Percentiles rank a stretch among this genome's conserved stretches.
Evolutionary conservation across 257 asterid genomes (phyloP).

Genomic region (Dorcoceras hygrometricum): DNA sequence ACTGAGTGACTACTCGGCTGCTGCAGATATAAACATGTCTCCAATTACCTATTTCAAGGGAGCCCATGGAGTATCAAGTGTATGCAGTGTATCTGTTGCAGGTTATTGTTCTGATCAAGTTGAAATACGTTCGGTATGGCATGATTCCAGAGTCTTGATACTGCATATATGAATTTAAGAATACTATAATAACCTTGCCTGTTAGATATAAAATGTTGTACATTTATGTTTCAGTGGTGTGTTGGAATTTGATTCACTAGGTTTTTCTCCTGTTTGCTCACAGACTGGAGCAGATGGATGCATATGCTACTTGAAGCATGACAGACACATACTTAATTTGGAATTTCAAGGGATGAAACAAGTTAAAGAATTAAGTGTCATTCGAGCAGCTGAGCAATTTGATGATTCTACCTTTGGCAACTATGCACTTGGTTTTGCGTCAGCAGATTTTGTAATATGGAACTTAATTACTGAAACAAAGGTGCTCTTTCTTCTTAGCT

Average conservation of each 20-base stretch:
- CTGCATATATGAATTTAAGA: slow-evolving; percentile 17
- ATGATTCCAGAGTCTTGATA: slow-evolving; percentile 20
- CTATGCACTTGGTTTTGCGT: slow-evolving; percentile 89
- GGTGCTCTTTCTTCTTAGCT: slow-evolving; percentile 45
- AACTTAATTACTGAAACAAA: slow-evolving; percentile 65
- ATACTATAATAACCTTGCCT: slow-evolving; percentile 11
- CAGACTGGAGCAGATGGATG: slow-evolving; percentile 99
- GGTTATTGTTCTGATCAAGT: slow-evolving; percentile 54
- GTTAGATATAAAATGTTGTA: slow-evolving; percentile 14
- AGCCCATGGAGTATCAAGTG: slow-evolving; percentile 96
- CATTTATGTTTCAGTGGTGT: slow-evolving; percentile 21
- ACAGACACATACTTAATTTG: slow-evolving; percentile 46
- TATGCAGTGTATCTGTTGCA: slow-evolving; percentile 65
- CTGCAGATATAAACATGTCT: slow-evolving; percentile 46
- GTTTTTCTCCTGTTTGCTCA: slow-evolving; percentile 22
- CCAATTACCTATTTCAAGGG: slow-evolving; percentile 72
- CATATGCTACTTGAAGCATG: slow-evolving; percentile 79
- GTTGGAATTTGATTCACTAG: slow-evolving; percentile 18
- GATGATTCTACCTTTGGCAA: slow-evolving; percentile 40
- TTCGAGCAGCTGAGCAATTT: slow-evolving; percentile 45
- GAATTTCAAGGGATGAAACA: slow-evolving; percentile 87
- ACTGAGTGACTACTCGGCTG: slow-evolving; percentile 35
- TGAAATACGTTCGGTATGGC: slow-evolving; percentile 77
- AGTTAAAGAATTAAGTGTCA: slow-evolving; percentile 74
- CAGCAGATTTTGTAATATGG: slow-evolving; percentile 82